Conservation (phyloP, 441 rosid species). For the Manihot esculenta region DNA sequence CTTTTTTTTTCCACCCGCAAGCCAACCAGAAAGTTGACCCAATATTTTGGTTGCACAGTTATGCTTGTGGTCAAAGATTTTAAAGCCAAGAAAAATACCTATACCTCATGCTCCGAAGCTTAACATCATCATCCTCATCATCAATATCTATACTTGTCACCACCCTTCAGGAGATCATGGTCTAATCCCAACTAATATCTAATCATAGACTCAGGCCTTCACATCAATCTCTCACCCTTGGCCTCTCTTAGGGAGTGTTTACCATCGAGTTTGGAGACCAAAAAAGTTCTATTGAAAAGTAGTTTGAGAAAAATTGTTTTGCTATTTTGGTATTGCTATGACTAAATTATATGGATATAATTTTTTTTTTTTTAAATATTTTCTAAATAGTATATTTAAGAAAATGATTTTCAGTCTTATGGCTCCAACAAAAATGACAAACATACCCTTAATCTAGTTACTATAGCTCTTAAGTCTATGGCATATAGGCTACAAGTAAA, state of each 20-base stretch:
- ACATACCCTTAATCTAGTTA: not conserved
- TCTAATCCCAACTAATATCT: not conserved
- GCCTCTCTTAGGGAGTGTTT: too few species aligned
- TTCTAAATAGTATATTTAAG: too few species aligned
- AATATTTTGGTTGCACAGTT: not conserved
- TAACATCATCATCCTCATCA: not conserved
- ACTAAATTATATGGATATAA: too few species aligned
- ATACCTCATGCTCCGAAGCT: not conserved
- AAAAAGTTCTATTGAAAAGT: too few species aligned
- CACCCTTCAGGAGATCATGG: not conserved
- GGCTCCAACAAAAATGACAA: too few species aligned
- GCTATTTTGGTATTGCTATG: too few species aligned
- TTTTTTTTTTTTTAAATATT: too few species aligned
- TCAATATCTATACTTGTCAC: not conserved
- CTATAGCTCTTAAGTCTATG: not conserved
- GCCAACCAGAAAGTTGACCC: not conserved
- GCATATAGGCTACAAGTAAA: not conserved
- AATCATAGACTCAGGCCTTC: not conserved
- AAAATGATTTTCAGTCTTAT: too few species aligned
- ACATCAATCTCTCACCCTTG: not conserved
- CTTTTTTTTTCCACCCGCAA: not conserved
- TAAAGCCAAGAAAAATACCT: not conserved
- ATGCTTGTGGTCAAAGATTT: not conserved
- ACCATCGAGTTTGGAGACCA: too few species aligned
- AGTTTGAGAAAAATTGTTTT: too few species aligned